Conservation (phyloP, 208 protist species). For the Trypanosomatidae sp. region DNA sequence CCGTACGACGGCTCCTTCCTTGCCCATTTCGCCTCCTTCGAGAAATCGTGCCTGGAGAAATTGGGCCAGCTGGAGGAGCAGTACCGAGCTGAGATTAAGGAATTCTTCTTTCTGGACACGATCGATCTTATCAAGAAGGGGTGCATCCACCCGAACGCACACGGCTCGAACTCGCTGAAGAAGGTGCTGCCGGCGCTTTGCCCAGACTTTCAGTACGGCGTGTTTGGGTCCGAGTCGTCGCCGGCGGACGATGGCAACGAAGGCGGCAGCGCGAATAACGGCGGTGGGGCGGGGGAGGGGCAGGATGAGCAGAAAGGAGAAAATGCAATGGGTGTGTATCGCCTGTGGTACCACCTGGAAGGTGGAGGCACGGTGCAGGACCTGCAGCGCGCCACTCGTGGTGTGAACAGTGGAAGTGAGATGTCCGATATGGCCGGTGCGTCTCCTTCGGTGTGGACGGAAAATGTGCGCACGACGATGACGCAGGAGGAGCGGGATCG, state of each 20-base stretch:
- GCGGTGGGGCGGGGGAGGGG: constrained; percentile 7
- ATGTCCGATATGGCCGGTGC: no score
- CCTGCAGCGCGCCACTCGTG: constrained; percentile 31
- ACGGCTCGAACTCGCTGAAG: constrained; percentile 89
- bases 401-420: constrained; percentile 2
- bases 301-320: constrained; percentile 77
- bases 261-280: no score
- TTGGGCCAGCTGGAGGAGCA: constrained; percentile 67
- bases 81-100: constrained; percentile 76
- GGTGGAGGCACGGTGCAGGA: constrained; percentile 79
- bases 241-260: neutral
- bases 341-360: constrained; percentile 88
- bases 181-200: constrained; percentile 88
- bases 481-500: constrained; percentile 55
- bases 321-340: constrained; percentile 86
- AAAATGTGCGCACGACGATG: constrained; percentile 22
- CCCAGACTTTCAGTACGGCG: constrained; percentile 86
- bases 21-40: constrained; percentile 88
- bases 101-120: constrained; percentile 89
- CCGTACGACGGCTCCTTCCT: constrained; percentile 89
- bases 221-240: constrained; percentile 63
- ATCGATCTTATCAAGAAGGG: constrained; percentile 82
- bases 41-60: constrained; percentile 88
- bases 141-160: constrained; percentile 77
- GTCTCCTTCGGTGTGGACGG: neutral